Base-by-base conservation (phyloP, 306 rosid species). In the Biancaea sappan region DNA sequence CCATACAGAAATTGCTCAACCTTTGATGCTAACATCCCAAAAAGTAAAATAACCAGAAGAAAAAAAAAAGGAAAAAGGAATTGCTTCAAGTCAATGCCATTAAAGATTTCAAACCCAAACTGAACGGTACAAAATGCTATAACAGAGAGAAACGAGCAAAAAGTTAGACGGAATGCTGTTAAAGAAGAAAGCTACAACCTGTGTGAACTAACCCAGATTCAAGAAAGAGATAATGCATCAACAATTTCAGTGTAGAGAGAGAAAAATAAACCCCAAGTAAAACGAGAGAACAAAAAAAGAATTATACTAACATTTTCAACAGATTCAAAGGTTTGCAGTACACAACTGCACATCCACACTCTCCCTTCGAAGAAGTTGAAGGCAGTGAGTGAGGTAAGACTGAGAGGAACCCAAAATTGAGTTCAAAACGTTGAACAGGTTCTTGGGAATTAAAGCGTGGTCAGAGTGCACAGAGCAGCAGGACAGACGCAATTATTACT, bases 361-460 rank as follows among this genome's bases (percentile, higher is more conserved):
- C 15, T 25, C 32, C 54, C 25, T n/a, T n/a, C n/a, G n/a, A 43
- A 57, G 73, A 82, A 73, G 22, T 69, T 15, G 53, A 78, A 60
- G 72, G 57, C 44, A 72, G 73, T 14, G 2, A 6, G 73, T 22
- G 19, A 26, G 7, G 15, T 1, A 3, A 58, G 46, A 10, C 2
- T 8, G 24, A 52, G 35, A 51, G 25, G 32, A 69, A 51, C 61
- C 61, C 48, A 51, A 34, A 58, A 62, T 69, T 62, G 78, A 72
- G 29, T 25, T 71, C 13, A 64, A 75, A 81, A 78, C 50, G 74
- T 35, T 40, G 38, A 82, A 78, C 84, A 77, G 83, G 12, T 77
- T 76, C 70, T 60, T 74, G 77, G 62, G 53, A 81, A 82, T 76
- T 77, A 79, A 82, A 79, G 88, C 77, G 74, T 19, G 72, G 63